Evolutionary conservation across 176 grass and related monocot species (phyloP).

Genomic region (bread wheat (Triticum aestivum)): IWGSC_CS_RefSeq_v2.1 NC_057794.1:586481081-586481580

Average conservation of each 20-base stretch:
- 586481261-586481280: too few species aligned
- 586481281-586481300: neutral
- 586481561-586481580: neutral
- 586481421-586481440: neutral
- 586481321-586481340: neutral
- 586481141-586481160: neutral
- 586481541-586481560: neutral
- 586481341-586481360: neutral
- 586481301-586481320: neutral
- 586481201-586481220: neutral
- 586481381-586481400: neutral
- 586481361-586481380: neutral
- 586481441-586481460: neutral
- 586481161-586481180: neutral
- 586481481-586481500: neutral
- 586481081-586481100: neutral
- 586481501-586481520: neutral
- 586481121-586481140: neutral
- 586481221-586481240: neutral
- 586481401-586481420: neutral
- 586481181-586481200: neutral
- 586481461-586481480: neutral
- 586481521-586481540: neutral
- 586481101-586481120: neutral
- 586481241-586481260: neutral